Conservation (phyloP, 2,329 filamentous ascomycete genomes). For the Trichoderma koningii region DNA sequence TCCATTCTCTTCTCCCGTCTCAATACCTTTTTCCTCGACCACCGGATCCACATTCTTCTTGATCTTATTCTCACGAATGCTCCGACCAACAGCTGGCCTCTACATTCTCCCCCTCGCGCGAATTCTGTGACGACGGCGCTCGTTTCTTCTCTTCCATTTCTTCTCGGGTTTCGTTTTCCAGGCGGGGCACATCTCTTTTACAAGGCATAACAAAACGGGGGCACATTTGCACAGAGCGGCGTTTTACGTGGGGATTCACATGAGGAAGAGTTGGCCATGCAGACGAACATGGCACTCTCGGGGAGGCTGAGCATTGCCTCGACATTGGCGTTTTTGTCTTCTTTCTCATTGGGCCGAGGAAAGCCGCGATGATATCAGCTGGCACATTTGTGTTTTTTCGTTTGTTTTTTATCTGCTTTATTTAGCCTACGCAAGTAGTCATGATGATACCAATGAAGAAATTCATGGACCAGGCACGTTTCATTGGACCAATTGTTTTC, state of each 20-base stretch:
- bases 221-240: conserved; percentile 19
- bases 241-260: conserved; percentile 23
- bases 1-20: background rate
- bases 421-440: conserved; percentile 23
- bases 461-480: conserved; percentile 1
- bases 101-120: conserved; percentile 3
- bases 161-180: conserved; percentile 18
- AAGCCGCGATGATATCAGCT: conserved; percentile 21
- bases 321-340: conserved; percentile 15
- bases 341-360: conserved; percentile 7
- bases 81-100: conserved; percentile 22
- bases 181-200: conserved; percentile 10
- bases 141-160: conserved; percentile 10
- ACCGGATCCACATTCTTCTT: conserved; percentile 19
- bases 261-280: conserved; percentile 19
- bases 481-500: background rate
- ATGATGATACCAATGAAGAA: conserved; percentile 25
- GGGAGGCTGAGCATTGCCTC: conserved; percentile 17
- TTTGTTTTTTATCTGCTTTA: background rate
- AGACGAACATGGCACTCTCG: conserved; percentile 20
- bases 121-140: conserved; percentile 20
- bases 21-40: background rate
- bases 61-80: conserved; percentile 18
- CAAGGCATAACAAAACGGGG: conserved; percentile 23
- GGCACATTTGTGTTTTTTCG: conserved; percentile 6